Percentiles rank a stretch among this genome's conserved stretches.
These are phyloP conservation scores for Fusarium sp. DNA, from an alignment of 2,329 filamentous ascomycete species.

Conservation along the genomic window DNA sequence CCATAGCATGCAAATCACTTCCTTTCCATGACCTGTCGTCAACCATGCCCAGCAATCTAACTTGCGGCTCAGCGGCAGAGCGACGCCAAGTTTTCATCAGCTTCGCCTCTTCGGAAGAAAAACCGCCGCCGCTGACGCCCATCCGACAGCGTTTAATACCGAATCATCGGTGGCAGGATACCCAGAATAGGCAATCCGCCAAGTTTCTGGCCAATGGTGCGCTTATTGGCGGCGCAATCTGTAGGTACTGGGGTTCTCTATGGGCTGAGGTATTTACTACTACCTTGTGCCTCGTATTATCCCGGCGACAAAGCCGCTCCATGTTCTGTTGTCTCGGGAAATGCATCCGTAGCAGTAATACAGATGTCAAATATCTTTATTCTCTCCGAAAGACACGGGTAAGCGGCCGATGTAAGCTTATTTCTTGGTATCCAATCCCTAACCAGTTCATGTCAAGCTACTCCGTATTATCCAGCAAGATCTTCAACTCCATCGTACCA, in stretches of 20 bases:
- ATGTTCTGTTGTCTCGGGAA: constrained; percentile 1
- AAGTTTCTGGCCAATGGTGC: constrained; percentile 1
- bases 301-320: not conserved
- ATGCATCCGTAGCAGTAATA: not conserved
- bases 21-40: constrained; percentile 2
- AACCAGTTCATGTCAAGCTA: too few relatives aligned
- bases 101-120: constrained; percentile 17
- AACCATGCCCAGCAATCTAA: constrained; percentile 8
- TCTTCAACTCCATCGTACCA: too few relatives aligned
- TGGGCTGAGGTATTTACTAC: constrained; percentile 29
- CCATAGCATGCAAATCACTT: not conserved
- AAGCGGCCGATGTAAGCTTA: too few relatives aligned
- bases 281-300: constrained; percentile 24
- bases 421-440: too few relatives aligned
- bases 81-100: constrained; percentile 27
- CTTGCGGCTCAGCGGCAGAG: constrained; percentile 38
- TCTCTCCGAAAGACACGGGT: too few relatives aligned
- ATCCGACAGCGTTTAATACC: not conserved
- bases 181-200: constrained; percentile 32
- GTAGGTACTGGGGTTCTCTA: not conserved
- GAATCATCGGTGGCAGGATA: constrained; percentile 22
- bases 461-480: too few relatives aligned
- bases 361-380: too few relatives aligned
- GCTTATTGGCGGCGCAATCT: constrained; percentile 29
- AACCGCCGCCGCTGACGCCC: constrained; percentile 4